Base-by-base conservation (phyloP, 306 rosid genomes). In the Sindora glabra region DNA sequence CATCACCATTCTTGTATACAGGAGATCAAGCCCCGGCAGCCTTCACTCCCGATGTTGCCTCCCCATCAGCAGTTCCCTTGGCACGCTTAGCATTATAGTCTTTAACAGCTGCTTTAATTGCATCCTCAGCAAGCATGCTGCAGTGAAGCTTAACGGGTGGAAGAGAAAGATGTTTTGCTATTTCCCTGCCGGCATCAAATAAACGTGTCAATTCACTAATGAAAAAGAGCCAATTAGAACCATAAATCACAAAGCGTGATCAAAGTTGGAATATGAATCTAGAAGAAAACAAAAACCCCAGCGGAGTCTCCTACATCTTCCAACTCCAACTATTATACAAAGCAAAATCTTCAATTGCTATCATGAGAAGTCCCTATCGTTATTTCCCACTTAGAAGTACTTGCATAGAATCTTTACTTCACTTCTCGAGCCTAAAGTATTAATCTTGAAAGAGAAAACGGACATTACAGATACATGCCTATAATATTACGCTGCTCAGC, bases 101-200 rank as follows among this genome's bases (percentile, higher is more conserved):
- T 80, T 94, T 89, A 49, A 94, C 86, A 37, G 99, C 99, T 37
- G 99, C 97, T 77, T 94, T 94, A 62, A 94, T 94, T 2, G 99
- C 99, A 69, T 94, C 99, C 82, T 94, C 99, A n/a, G 99, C 99
- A 34, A 94, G 97, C 99, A 94, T 94, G 81, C 97, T 94, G 80
- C 99, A 89, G 73, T 94, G 99, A 62, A 94, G 81, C 86, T 94
- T 94, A 13, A 94, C 99, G 0, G 99, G 99, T 24, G 99, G 99
- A 36, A 94, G 99, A 3, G 95, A 84, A 4, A 94, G 97, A 73
- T 89, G 96, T 72, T 94, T 89, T 13, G 99, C 99, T 13, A 94
- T 94, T n/a, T 94, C 99, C 58, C 99, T 94, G 80, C 64, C 69
- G 6, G 19, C 48, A 13, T 74, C 33, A 14, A 50, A 29, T 11